Base-by-base conservation (phyloP, 768 basidiomycete genomes). In the Omphalotus guepiniiformis region DNA sequence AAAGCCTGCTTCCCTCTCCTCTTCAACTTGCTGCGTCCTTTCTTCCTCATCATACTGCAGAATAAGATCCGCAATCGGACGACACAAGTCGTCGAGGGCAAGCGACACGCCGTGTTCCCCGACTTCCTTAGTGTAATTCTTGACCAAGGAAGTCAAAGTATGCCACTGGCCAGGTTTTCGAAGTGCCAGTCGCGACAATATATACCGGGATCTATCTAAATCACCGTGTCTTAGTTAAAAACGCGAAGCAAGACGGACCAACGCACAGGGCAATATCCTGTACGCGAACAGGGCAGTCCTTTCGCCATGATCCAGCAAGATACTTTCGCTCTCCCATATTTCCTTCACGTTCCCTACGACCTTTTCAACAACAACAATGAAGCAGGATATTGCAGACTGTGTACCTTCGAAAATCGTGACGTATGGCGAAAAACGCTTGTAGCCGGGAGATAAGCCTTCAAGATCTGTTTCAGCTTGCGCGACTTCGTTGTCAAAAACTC, bases 361-460 rank as follows among this genome's bases (percentile, higher is more conserved):
- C 34, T 2, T 23, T 11, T 5, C 22, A n/a, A 39, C 18, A 2
- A 7, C 7, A 39, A 12, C 3, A 47, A 8, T 6, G 21, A 6
- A 12, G 18, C 4, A 15, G 29, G 23, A 5, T 38, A 11, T 26
- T 13, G 4, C 16, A 22, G 16, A 21, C 16, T 27, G 7, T 38
- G n/a, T 15, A 47, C 46, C 46, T 39, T 47, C 46, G 23, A 47
- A 39, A 12, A 39, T 38, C 4, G 36, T 30, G n/a, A 47, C 46
- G 22, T 47, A 47, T 13, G 46, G 37, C 6, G 46, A 47, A 9
- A 18, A 9, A 9, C 30, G 46, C 12, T 27, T 15, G 21, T 42
- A 27, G 15, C 32, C 30, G 13, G 34, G 46, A 26, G 46, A 29
- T 29, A 26, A 16, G 22, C 26, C 26, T 26, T 27, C 22, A 19